Evolutionary conservation across 192 early-diverging fungal species (phyloP), one percentile per base, ranked within the genome.

Genomic region (Backusella mclennaniae): DNA sequence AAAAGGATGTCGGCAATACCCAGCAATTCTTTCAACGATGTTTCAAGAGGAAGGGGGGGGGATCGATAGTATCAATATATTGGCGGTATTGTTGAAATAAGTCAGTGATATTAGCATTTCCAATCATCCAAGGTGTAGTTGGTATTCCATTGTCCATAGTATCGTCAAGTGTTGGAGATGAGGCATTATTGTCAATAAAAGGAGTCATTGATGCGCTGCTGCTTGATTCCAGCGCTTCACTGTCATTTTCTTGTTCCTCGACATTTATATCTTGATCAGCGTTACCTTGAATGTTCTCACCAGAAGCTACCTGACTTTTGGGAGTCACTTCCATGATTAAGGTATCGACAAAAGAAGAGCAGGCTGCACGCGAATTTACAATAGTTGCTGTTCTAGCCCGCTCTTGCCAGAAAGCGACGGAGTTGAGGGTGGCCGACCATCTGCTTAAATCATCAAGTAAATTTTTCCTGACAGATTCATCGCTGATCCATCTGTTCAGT

Each of bases 181-280:
- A 71, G 2, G 29, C 69, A 71, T 52, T 71, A 14, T 71, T 71
- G 44, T 15, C 14, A 14, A 52, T 71, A 29, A 71, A 71, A 71
- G 26, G 29, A 71, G 69, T 19, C 69, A 14, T 71, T 68, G 67
- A n/a, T 71, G 69, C 41, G 69, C 69, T 71, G 12, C 69, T 71
- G n/a, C 70, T 33, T 71, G 70, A 71, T 71, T 71, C 69, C 1
- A 52, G 17, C 26, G 42, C 41, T 71, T 71, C 70, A 52, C 0
- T 29, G 0, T 44, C 69, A 71, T 44, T 71, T 71, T 42, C 41
- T 71, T 71, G 69, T 71, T 71, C 41, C 69, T 29, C 3, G 33
- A 36, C 66, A 67, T 67, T 67, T 67, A 67, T 35, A 15, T 36
- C 38, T 67, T 67, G 66, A 67, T 67, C 66, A 67, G 19, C 66